Base-by-base conservation (phyloP, 192 early-diverging fungal species). In the Phlyctochytrium bullatum region DNA sequence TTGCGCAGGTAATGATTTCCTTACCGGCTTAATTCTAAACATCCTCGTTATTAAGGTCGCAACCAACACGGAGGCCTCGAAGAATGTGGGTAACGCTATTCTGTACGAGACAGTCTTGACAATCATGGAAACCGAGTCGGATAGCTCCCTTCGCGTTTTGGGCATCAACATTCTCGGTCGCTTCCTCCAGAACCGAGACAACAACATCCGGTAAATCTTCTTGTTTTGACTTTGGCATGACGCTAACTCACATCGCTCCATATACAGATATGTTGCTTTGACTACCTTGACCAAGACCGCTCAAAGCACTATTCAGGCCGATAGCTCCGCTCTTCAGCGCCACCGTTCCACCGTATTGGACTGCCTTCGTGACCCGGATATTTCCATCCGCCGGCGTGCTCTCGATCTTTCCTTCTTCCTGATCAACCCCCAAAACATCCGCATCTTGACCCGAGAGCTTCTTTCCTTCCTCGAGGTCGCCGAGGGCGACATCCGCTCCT, bases 101-200 rank as follows among this genome's bases (percentile, higher is more conserved):
- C 78, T 98, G 54, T 99, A 99, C 75, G 97, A 99, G 72, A 92
- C 94, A 36, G 96, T 97, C 0, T 72, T 96, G 72, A 97, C 97
- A 1, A 95, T 95, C 54, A 92, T 99, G 91, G 91, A 93, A 24
- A 93, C 94, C 60, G 91, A 94, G 64, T 91, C 89, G 52, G 95
- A 97, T 63, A 85, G 80, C 54, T 91, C 93, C 23, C 80, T 99
- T 66, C 88, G 96, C 34, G 92, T 97, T 35, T 75, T 99, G 66
- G 97, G 92, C 20, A 93, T 99, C 71, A 99, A 99, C 67, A 95
- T 98, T 78, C 86, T 99, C 12, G 97, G 97, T 64, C 89, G 93
- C 54, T 98, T 99, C 73, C 76, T 99, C 73, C 88, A 87, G 35
- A 94, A 98, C 79, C 75, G 89, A 36, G 97, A 99, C 75, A 97